Percentiles rank a stretch among this genome's conserved stretches.
phyloP scores from a whole-genome alignment of 345 rosid genomes.

The Viola odorata region DNA sequence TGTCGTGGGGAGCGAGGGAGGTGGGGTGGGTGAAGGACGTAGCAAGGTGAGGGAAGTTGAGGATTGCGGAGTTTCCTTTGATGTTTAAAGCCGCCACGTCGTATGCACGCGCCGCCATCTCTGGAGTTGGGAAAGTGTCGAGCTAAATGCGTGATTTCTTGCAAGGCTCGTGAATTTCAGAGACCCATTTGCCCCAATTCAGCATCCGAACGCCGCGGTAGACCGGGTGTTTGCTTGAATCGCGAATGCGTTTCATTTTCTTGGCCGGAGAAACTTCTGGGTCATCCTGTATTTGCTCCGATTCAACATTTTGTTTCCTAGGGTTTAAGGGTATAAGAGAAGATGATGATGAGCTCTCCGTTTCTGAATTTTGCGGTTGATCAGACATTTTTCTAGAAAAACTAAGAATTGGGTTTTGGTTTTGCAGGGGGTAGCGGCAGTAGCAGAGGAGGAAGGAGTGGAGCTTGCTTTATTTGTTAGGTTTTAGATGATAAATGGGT shows the following conservation, averaged over 20 bases:
- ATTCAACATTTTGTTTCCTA: no score
- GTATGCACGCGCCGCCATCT: constrained; percentile 97
- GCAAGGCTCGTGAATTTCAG: constrained; percentile 86
- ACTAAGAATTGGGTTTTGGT: no score
- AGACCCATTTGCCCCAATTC: constrained; percentile 96
- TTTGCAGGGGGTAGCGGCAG: no score
- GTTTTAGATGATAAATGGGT: no score
- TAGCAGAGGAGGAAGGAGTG: no score
- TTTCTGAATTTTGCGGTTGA: no score
- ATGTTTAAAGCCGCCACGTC: constrained; percentile 86
- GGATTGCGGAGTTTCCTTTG: constrained; percentile 68
- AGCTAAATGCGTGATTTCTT: constrained; percentile 94
- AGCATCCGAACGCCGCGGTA: constrained; percentile 86
- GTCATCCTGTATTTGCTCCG: no score
- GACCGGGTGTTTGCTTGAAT: constrained; percentile 64
- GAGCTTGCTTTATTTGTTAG: no score
- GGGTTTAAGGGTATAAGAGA: no score
- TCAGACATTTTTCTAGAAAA: no score
- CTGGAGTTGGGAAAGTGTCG: constrained; percentile 82
- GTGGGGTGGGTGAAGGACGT: constrained; percentile 62
- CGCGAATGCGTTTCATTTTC: constrained; percentile 41
- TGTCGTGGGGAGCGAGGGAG: constrained; percentile 66
- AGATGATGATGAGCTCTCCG: no score
- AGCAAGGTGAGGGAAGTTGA: constrained; percentile 79
- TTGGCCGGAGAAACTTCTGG: constrained; percentile 14